A percentile compares a stretch with the other conserved stretches of the same genome.
Evolutionary conservation across 495 filamentous ascomycete genomes (phyloP).

Genomic region (Pseudevernia furfuracea): DNA sequence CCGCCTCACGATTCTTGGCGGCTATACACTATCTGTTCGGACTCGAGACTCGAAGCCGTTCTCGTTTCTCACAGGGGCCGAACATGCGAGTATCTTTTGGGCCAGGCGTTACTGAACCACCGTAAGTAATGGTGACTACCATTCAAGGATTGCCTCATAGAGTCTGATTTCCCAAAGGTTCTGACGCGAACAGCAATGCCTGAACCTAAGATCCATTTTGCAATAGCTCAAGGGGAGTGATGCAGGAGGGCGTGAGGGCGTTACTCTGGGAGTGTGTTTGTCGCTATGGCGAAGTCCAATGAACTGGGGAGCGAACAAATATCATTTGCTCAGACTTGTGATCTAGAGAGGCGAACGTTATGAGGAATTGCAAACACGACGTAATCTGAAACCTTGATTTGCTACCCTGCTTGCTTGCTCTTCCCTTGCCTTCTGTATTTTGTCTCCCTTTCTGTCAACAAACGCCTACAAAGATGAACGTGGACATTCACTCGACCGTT

Average conservation of each 20-base stretch:
- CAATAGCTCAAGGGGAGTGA: neutral
- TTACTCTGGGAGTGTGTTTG: neutral
- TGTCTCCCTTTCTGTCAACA: no score
- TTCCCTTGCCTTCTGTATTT: no score
- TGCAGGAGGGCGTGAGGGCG: neutral
- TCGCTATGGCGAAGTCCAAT: no score
- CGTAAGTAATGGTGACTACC: neutral
- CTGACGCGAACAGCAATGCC: neutral
- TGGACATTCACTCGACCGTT: no score
- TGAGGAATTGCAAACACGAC: no score
- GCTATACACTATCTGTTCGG: neutral
- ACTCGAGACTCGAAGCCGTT: neutral
- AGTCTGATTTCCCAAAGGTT: neutral
- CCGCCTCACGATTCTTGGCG: neutral
- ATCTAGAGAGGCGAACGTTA: no score
- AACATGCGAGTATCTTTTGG: neutral
- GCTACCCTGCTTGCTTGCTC: no score
- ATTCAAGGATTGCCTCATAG: neutral
- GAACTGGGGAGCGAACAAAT: no score
- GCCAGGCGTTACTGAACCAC: neutral
- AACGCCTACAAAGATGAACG: no score
- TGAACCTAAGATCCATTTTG: neutral
- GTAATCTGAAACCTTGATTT: no score
- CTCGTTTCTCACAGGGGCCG: neutral
- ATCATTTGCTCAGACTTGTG: no score